phyloP scores from a whole-genome alignment of 2,329 filamentous ascomycete genomes.

The Elsinoe perseae region DNA sequence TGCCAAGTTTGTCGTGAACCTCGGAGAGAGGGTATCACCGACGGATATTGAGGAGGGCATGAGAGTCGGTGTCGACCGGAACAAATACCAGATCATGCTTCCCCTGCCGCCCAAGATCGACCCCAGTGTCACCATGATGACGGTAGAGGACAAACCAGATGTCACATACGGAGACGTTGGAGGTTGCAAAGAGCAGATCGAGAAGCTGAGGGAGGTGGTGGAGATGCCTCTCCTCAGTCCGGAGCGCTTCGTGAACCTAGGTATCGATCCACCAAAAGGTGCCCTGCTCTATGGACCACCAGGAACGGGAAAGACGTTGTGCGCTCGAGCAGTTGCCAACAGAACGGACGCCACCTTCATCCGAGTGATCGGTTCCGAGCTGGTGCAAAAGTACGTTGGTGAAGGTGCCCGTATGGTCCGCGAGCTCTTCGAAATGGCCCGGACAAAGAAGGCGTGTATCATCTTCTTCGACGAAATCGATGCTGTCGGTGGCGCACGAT shows the following conservation, averaged over 20 bases:
- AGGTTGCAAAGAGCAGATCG: slow-evolving; percentile 98
- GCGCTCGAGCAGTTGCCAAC: slow-evolving; percentile 93
- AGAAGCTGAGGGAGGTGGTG: slow-evolving; percentile 96
- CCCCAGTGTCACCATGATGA: slow-evolving; percentile 99
- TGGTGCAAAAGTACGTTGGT: slow-evolving; percentile 98
- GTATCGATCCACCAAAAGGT: slow-evolving; percentile 96
- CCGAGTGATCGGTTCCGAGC: slow-evolving; percentile 91
- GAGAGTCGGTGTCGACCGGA: slow-evolving; percentile 94
- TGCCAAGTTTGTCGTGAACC: slow-evolving; percentile 96
- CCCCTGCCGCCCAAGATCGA: slow-evolving; percentile 97
- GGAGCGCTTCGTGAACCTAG: slow-evolving; percentile 95
- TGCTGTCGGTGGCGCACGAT: slow-evolving; percentile 88
- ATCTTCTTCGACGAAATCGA: slow-evolving; percentile 99
- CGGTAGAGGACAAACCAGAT: slow-evolving; percentile 98
- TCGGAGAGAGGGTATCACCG: slow-evolving; percentile 91
- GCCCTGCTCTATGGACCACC: slow-evolving; percentile 93
- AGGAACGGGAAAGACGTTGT: slow-evolving; percentile 98
- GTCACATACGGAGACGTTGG: slow-evolving; percentile 98
- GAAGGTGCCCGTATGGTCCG: slow-evolving; percentile 97
- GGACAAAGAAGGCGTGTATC: slow-evolving; percentile 98
- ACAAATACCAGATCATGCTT: slow-evolving; percentile 98
- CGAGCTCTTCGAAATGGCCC: slow-evolving; percentile 98
- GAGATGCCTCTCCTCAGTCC: slow-evolving; percentile 96
- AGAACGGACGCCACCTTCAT: slow-evolving; percentile 98
- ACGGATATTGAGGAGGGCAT: slow-evolving; percentile 99